phyloP scores from a whole-genome alignment of 2,329 filamentous ascomycete species.

The Chrysosporium queenslandicum region DNA sequence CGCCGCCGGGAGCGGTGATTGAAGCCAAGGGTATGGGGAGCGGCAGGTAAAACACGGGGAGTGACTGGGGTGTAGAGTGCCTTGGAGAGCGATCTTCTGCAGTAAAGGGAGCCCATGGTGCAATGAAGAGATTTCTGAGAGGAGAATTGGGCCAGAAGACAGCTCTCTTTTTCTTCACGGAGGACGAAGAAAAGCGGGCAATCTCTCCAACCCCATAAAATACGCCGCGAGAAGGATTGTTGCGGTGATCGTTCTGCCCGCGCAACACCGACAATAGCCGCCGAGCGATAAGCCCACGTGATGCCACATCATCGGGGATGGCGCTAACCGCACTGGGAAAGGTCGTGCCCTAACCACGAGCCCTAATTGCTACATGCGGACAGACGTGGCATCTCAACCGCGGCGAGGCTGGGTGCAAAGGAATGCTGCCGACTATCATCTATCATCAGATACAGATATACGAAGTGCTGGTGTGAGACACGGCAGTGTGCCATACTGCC shows the following conservation, averaged over 20 bases:
- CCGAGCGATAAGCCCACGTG: slow-evolving; percentile 1
- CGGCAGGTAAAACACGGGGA: slow-evolving; percentile 23
- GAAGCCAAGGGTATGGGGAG: slow-evolving; percentile 13
- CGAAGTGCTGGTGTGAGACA: background rate
- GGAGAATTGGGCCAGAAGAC: background rate
- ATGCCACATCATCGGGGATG: background rate
- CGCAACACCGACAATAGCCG: slow-evolving; percentile 9
- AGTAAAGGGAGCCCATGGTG: slow-evolving; percentile 21
- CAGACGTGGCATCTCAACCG: no score
- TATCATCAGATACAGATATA: no score
- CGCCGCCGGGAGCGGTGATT: slow-evolving; percentile 21
- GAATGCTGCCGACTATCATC: no score
- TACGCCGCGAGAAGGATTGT: slow-evolving; percentile 7
- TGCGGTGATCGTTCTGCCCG: slow-evolving; percentile 5
- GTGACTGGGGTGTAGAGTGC: slow-evolving; percentile 22
- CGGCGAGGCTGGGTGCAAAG: background rate
- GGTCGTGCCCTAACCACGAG: background rate
- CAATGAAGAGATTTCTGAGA: background rate
- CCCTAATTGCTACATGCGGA: background rate
- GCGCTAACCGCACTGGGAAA: background rate
- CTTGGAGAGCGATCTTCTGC: slow-evolving; percentile 23
- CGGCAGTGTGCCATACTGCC: no score
- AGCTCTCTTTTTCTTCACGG: slow-evolving; percentile 7
- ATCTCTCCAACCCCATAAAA: background rate
- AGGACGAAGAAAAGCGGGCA: slow-evolving; percentile 5